These are phyloP conservation scores for Myxozyma neglecta DNA, from an alignment of 805 yeast species.

Conservation along the genomic window DNA sequence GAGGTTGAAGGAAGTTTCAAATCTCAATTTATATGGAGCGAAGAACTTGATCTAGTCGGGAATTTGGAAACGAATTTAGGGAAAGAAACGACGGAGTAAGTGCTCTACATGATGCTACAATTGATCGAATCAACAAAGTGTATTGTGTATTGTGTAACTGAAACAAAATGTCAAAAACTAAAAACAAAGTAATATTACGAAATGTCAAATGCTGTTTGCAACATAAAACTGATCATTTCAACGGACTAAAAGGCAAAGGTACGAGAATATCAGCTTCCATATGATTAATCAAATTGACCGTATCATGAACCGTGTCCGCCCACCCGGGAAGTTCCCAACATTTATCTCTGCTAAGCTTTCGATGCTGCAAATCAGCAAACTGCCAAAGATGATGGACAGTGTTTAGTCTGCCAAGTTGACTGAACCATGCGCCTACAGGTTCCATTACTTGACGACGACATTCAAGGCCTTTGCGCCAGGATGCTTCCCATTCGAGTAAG, in stretches of 20 bases:
- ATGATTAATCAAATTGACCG: slow-evolving; percentile 43
- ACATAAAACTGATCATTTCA: slow-evolving; percentile 30
- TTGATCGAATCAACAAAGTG: too few relatives aligned
- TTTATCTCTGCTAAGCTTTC: slow-evolving; percentile 44
- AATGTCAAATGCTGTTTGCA: too few relatives aligned
- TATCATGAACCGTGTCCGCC: slow-evolving; percentile 49
- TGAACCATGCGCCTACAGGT: slow-evolving; percentile 50
- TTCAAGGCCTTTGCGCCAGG: slow-evolving; percentile 46
- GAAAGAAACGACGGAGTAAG: too few relatives aligned
- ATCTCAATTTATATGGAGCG: too few relatives aligned
- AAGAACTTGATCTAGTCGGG: too few relatives aligned
- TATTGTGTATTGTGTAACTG: too few relatives aligned
- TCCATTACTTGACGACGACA: slow-evolving; percentile 49
- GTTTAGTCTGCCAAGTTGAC: slow-evolving; percentile 45
- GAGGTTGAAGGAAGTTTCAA: too few relatives aligned
- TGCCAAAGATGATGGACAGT: slow-evolving; percentile 48
- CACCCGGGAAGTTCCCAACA: slow-evolving; percentile 50
- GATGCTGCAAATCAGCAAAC: slow-evolving; percentile 47
- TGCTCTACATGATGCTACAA: too few relatives aligned
- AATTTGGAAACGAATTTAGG: too few relatives aligned
- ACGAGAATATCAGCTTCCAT: slow-evolving; percentile 45
- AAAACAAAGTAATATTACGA: too few relatives aligned
- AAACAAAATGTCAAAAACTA: too few relatives aligned
- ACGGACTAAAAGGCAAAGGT: slow-evolving; percentile 45
- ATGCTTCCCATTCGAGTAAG: slow-evolving; percentile 47